Evolutionary conservation across 768 basidiomycete species (phyloP), one percentile per base, ranked within the genome.

Genomic region (Pleurotus cornucopiae): DNA sequence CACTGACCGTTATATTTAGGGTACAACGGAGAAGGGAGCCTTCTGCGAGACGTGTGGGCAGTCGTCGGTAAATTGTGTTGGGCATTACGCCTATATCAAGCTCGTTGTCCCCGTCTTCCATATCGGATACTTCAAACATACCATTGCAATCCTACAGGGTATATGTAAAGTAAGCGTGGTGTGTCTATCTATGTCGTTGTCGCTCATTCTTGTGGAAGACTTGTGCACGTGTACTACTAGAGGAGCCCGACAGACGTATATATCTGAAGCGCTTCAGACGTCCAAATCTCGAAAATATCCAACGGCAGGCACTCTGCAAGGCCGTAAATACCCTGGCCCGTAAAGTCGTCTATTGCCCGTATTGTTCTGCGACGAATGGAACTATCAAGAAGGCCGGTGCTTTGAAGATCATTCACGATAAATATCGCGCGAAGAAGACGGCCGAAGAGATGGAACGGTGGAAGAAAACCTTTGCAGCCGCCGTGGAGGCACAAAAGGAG

Each of bases 31-130:
- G 67, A 98, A 98, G 76, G 82, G 78, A 57, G 83, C 89, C 23
- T 89, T 86, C 66, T 99, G 97, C 71, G 91, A 95, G 70, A 99
- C 97, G 0, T 99, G 97, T 65, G 93, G 93, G 6, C 83, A 94
- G 60, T 86, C 83, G 14, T 86, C 92, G 25, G 90, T 94, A 2
- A 93, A 97, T 59, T 99, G 97, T 67, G 95, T 97, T 20, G 97
- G 97, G 1, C 97, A 99, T 70, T 98, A 97, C 68, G 95, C 95
- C 4, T 98, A 98, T 73, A 98, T 99, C 74, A 98, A 97, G 71
- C 81, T 99, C 43, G 85, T 89, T 30, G 86, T 99, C 16, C 97
- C 97, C 0, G 95, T 98, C 16, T 99, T 98, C 69, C 97, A 99
- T 68, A 93, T 98, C 56, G 97, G 97, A 5, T 99, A 93, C 72